These are phyloP conservation scores for Mucor irregularis DNA, from an alignment of 371 early-diverging fungal species.

Conservation along the genomic window DNA sequence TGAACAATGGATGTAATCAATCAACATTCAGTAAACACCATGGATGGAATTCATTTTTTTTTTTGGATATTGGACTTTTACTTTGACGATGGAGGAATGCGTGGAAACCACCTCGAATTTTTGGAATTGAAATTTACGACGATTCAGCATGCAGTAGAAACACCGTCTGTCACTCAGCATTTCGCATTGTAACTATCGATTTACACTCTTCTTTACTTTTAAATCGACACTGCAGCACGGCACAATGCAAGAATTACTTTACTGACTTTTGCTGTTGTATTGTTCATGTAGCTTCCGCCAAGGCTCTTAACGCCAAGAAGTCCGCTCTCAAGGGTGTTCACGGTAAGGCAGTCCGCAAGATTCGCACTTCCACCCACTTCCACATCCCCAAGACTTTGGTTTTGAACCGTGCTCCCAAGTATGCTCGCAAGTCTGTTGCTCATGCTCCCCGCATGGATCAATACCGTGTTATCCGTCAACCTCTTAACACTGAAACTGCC, in stretches of 20 bases:
- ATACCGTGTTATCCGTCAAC: constrained; percentile 88
- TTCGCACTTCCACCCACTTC: constrained; percentile 90
- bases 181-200: too few relatives aligned
- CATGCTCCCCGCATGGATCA: constrained; percentile 76
- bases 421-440: constrained; percentile 85
- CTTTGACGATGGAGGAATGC: too few relatives aligned
- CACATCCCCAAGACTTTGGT: constrained; percentile 92
- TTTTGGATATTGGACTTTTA: too few relatives aligned
- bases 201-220: too few relatives aligned
- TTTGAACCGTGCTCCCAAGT: constrained; percentile 85
- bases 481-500: constrained; percentile 96
- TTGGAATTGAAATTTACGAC: too few relatives aligned
- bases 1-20: neutral
- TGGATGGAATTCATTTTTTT: neutral
- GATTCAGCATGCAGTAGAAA: too few relatives aligned
- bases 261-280: neutral
- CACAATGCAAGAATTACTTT: too few relatives aligned
- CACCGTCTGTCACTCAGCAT: too few relatives aligned
- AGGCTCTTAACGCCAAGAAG: constrained; percentile 77
- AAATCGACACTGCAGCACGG: too few relatives aligned
- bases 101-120: too few relatives aligned
- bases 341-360: constrained; percentile 78
- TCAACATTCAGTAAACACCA: neutral
- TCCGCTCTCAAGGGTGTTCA: constrained; percentile 88
- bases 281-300: constrained; percentile 38